Evolutionary conservation across 176 grass and related monocot species (phyloP).

Genomic region (maize (Zea mays)): Zm-B73-REFERENCE-NAM-5.0 NC_050103.1:151122501-151123000

Average conservation of each 20-base stretch:
- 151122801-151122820: neutral
- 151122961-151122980: slow-evolving; percentile 20
- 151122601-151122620: slow-evolving; percentile 12
- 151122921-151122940: neutral
- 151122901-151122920: slow-evolving; percentile 28
- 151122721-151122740: slow-evolving; percentile 30
- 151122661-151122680: neutral
- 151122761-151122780: slow-evolving; percentile 15
- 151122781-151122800: neutral
- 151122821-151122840: slow-evolving; percentile 22
- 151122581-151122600: neutral
- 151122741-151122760: neutral
- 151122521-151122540: slow-evolving; percentile 13
- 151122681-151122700: neutral
- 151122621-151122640: slow-evolving; percentile 10
- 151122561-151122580: slow-evolving; percentile 4
- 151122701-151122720: slow-evolving; percentile 17
- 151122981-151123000: slow-evolving; percentile 30
- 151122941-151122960: neutral
- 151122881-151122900: neutral
- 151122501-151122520: slow-evolving; percentile 1
- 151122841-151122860: neutral
- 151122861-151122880: slow-evolving; percentile 2
- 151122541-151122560: neutral
- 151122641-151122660: neutral